Evolutionary conservation across 345 rosid genomes (phyloP).

Genomic region (Erysimum cheiranthoides): DNA sequence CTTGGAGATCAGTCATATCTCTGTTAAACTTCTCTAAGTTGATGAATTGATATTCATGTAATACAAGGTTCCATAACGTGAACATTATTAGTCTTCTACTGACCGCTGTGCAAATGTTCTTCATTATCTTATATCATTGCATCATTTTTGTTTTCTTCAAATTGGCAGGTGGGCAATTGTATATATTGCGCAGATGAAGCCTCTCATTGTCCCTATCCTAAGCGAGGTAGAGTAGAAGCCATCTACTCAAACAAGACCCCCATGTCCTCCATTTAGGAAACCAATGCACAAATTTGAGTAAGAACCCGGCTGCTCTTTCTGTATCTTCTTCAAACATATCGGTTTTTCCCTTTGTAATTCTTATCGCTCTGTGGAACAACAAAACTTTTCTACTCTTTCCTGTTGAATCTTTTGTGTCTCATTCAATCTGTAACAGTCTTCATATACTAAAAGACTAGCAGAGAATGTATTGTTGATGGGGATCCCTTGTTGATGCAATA

Average conservation of each 20-base stretch:
- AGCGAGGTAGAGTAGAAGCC: conserved; percentile 76
- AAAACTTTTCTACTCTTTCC: not conserved
- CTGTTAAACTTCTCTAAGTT: not conserved
- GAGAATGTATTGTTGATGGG: conserved; percentile 7
- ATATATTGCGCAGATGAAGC: conserved; percentile 96
- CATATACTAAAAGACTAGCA: conserved; percentile 19
- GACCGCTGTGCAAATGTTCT: not conserved
- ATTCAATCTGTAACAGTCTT: conserved; percentile 15
- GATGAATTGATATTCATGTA: not conserved
- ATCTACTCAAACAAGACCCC: conserved; percentile 25
- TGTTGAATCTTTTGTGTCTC: conserved; percentile 12
- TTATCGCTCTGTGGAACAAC: conserved; percentile 16
- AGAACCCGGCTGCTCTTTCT: conserved; percentile 18
- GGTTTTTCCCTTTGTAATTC: conserved; percentile 26
- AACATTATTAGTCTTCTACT: conserved; percentile 4
- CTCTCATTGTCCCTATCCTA: conserved; percentile 91
- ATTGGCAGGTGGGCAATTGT: conserved; percentile 95
- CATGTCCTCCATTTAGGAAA: conserved; percentile 10
- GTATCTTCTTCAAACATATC: conserved; percentile 31
- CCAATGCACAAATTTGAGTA: conserved; percentile 29
- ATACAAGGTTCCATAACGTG: not conserved
- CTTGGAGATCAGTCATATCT: conserved; percentile 5
- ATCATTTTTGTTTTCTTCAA: conserved; percentile 11
- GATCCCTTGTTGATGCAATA: conserved; percentile 17
- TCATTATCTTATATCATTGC: conserved; percentile 4